A percentile compares a stretch with the other conserved stretches of the same genome.
Evolutionary conservation across 78 protist species (phyloP).

Genomic region (Bodo saltans): DNA sequence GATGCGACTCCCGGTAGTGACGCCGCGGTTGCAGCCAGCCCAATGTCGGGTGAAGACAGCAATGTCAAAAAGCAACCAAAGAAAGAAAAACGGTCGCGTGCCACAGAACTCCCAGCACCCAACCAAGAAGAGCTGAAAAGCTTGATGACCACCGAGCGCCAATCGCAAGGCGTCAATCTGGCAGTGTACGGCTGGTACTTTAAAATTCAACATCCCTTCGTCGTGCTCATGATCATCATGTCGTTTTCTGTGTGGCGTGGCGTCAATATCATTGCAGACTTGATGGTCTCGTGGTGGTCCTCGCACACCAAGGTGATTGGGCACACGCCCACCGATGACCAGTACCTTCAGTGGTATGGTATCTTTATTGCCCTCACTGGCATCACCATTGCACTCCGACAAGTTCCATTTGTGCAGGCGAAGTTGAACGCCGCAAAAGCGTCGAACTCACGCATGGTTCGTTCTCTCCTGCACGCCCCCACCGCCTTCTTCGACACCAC

Average conservation of each 20-base stretch:
- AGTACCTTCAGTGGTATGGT: background rate
- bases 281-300: background rate
- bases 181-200: conserved; percentile 16
- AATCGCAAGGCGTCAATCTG: conserved; percentile 21
- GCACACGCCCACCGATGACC: background rate
- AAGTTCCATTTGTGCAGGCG: background rate
- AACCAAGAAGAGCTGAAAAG: background rate
- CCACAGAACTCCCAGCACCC: background rate
- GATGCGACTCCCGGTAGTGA: background rate
- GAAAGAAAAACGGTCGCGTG: background rate
- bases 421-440: background rate
- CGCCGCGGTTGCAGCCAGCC: too few relatives aligned
- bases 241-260: background rate
- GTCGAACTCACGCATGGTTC: conserved; percentile 28
- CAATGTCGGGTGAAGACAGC: background rate
- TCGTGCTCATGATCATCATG: background rate
- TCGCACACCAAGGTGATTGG: background rate
- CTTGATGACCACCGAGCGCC: conserved; percentile 28
- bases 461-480: conserved; percentile 31
- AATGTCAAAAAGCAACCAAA: too few relatives aligned
- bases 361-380: background rate
- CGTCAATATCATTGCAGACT: background rate
- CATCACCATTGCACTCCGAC: background rate
- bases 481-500: conserved; percentile 81
- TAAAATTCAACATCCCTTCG: background rate